Base-by-base conservation (phyloP, 139 green algal genomes). In the Limnomonas spitsbergensis region DNA sequence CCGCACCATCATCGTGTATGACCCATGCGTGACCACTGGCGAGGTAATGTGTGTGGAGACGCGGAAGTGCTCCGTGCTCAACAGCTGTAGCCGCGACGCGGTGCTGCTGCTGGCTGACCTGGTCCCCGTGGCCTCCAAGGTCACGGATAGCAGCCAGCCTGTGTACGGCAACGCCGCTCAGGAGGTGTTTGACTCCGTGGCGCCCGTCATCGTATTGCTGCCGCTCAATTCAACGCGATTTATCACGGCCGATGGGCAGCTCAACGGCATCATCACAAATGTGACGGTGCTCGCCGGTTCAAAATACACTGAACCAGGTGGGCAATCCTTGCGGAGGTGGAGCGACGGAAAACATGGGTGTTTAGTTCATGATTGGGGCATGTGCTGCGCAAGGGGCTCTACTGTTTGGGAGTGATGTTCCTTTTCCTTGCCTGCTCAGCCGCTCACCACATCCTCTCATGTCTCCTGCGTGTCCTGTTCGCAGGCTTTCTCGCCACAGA, bases 41-140 rank as follows among this genome's bases (percentile, higher is more conserved):
- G 77, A 83, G 77, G 32, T 70, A 68, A 79, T 72, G 38, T 83
- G 77, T 66, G 31, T 52, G 1, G 73, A 75, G 42, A 68, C 69
- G 1, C 34, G 20, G 0, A 36, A 27, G 27, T 86, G 81, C 73
- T 83, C 73, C n/a, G 39, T 86, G 20, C 42, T 78, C 56, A 31
- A 40, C 36, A 61, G 39, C 54, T 82, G 73, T 26, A 14, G 32
- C 27, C 38, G 38, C 1, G 38, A 39, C 47, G 52, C 66, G 14
- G 6, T 72, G 61, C 29, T 72, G 61, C 29, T 37, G 6, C 61
- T 72, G 29, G 29, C 9, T 7, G 29, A 20, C 29, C 26, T 39
- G 27, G 20, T n/a, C n/a, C n/a, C n/a, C n/a, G n/a, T n/a, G n/a
- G n/a, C n/a, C n/a, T 61, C 47, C 20, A 61, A 61, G 14, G 20